These are phyloP conservation scores for Boletellus sp. DNA, from an alignment of 768 basidiomycete genomes.

Conservation along the genomic window DNA sequence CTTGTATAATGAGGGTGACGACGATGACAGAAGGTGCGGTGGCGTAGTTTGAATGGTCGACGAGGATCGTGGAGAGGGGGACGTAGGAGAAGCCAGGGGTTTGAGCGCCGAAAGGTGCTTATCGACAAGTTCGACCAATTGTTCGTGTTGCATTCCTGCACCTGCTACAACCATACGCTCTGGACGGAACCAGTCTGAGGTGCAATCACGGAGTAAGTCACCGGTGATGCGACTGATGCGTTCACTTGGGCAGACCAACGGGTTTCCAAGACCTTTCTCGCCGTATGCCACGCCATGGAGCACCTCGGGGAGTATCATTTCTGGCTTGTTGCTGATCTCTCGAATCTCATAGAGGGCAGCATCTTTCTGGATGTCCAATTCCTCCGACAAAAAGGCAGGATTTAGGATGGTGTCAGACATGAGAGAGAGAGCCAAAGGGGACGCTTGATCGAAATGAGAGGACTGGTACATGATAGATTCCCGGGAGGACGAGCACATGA, in stretches of 20 bases:
- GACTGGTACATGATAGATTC: conserved; percentile 99
- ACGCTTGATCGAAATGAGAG: conserved; percentile 82
- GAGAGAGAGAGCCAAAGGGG: conserved; percentile 78
- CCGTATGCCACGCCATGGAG: conserved; percentile 85
- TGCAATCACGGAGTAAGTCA: conserved; percentile 55
- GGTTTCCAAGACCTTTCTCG: conserved; percentile 79
- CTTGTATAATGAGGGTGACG: conserved; percentile 55
- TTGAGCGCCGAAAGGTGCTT: conserved; percentile 77
- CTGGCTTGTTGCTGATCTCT: conserved; percentile 84
- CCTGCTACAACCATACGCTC: conserved; percentile 96
- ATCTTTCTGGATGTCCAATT: conserved; percentile 78
- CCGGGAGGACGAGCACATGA: conserved; percentile 84
- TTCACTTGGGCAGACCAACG: conserved; percentile 83
- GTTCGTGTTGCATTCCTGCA: conserved; percentile 85
- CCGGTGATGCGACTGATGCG: conserved; percentile 67
- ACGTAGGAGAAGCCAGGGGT: conserved; percentile 25
- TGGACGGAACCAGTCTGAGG: conserved; percentile 84
- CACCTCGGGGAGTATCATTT: conserved; percentile 89
- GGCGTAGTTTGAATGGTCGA: conserved; percentile 38
- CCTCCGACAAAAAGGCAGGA: conserved; percentile 69
- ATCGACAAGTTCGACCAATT: conserved; percentile 82
- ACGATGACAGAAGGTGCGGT: conserved; percentile 56
- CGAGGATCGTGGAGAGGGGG: conserved; percentile 23
- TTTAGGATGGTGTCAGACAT: conserved; percentile 89
- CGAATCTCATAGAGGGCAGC: conserved; percentile 89